A percentile compares a stretch with the other conserved stretches of the same genome.
These are phyloP conservation scores for Cytospora piceae DNA, from an alignment of 2,329 filamentous ascomycete genomes.

Conservation along the genomic window DNA sequence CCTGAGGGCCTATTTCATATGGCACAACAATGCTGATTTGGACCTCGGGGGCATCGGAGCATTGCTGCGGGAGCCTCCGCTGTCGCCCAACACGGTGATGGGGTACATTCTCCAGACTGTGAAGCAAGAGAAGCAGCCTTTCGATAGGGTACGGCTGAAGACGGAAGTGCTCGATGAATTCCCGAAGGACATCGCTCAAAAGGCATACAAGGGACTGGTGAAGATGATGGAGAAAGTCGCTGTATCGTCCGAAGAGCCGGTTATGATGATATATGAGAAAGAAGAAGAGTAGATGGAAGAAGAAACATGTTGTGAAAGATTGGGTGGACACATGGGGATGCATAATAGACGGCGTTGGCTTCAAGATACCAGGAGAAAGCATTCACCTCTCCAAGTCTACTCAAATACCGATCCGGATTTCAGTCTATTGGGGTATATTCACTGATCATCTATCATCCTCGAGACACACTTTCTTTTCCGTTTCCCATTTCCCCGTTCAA, in stretches of 20 bases:
- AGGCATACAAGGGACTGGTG: constrained; percentile 38
- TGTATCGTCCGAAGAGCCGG: neutral
- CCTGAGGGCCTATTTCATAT: constrained; percentile 66
- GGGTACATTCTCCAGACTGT: constrained; percentile 63
- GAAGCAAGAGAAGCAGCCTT: constrained; percentile 53
- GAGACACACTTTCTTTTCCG: neutral
- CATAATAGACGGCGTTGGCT: constrained; percentile 6
- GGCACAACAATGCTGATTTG: constrained; percentile 59
- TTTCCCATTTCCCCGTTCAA: neutral
- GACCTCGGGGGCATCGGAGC: constrained; percentile 53
- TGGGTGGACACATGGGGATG: neutral
- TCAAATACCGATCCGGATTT: constrained; percentile 8
- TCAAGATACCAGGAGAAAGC: constrained; percentile 19
- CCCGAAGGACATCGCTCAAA: constrained; percentile 31
- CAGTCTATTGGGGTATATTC: constrained; percentile 34
- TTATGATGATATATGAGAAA: neutral
- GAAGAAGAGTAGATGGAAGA: neutral
- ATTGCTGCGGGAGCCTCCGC: constrained; percentile 63
- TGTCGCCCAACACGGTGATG: constrained; percentile 59
- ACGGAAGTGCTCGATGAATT: constrained; percentile 48
- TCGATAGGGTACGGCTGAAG: constrained; percentile 49
- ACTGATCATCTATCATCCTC: constrained; percentile 19
- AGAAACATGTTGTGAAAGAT: neutral
- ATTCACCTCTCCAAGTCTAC: constrained; percentile 10
- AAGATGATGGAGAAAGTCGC: constrained; percentile 30